Percentiles rank a stretch among this genome's conserved stretches.
phyloP scores from a whole-genome alignment of 768 basidiomycete genomes.

The Cystobasidium onofrii region DNA sequence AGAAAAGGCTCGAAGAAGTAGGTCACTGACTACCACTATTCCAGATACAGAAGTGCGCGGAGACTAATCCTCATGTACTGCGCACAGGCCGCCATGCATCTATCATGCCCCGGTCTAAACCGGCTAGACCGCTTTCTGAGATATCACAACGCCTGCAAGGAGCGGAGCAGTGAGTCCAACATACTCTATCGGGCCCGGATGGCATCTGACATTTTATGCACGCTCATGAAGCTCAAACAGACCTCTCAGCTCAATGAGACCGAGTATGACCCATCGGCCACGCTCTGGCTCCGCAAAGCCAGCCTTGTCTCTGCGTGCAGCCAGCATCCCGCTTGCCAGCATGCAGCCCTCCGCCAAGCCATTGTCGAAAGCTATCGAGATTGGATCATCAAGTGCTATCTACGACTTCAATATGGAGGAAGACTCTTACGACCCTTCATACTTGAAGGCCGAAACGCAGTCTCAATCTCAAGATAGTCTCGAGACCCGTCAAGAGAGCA shows the following conservation, averaged over 20 bases:
- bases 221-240: not conserved
- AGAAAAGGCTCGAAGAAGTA: not conserved
- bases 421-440: constrained; percentile 17
- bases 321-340: not conserved
- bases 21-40: not conserved
- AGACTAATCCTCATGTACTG: no score
- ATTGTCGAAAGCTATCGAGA: not conserved
- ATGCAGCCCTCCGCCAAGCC: not conserved
- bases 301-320: not conserved
- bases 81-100: not conserved
- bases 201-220: not conserved
- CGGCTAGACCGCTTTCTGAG: constrained; percentile 17
- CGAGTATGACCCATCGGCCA: not conserved
- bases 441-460: constrained; percentile 6
- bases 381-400: constrained; percentile 26
- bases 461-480: constrained; percentile 1
- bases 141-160: constrained; percentile 1
- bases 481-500: not conserved
- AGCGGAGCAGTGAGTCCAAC: not conserved
- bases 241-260: constrained; percentile 9
- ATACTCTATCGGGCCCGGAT: not conserved
- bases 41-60: no score
- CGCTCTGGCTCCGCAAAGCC: not conserved
- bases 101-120: constrained; percentile 1
- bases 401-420: not conserved